Evolutionary conservation across 495 filamentous ascomycete species (phyloP), one percentile per base, ranked within the genome.

Genomic region (Trichocladium antarcticum): DNA sequence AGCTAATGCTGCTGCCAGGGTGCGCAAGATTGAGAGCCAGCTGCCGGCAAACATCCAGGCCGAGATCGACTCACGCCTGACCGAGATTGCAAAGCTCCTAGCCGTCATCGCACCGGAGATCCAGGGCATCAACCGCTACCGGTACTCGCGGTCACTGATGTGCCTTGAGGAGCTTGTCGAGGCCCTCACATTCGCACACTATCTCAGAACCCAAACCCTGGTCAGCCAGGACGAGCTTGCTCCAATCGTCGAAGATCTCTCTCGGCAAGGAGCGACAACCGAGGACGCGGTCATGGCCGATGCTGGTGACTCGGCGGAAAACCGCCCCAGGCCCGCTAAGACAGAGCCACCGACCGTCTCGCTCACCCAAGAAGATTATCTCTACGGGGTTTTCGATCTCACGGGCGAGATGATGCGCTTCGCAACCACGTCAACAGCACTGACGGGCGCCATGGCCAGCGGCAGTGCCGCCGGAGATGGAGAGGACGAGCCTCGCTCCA

Each of bases 331-430:
- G 14, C 39, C 9, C 31, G 7, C 31, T 11, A 4, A 32, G 31
- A 15, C 5, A 5, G 45, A 49, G 12, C 74, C 75, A 0, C 60
- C 58, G 0, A 70, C 70, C 7, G 70, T 95, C 35, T 57, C 65
- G 12, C 62, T 86, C n/a, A 85, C 85, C 5, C 74, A 78, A 21
- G 81, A 89, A 8, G 92, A 98, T 63, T 97, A 95, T 60, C 57
- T 95, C 21, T 83, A 93, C 51, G 92, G 93, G 5, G 68, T 98
- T 7, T 95, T 95, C 56, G 92, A 98, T 64, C 72, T 96, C 41
- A 83, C 84, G 0, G 92, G 92, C 9, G 92, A 98, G 66, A 74
- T 97, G 68, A 98, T 98, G 92, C 75, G 88, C 24, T 96, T 94
- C 65, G 88, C 86, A 0, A 90, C 95, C 28, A 87, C 85, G 14